Evolutionary conservation across 306 rosid species (phyloP).

Genomic region (Quercus ilex): DNA sequence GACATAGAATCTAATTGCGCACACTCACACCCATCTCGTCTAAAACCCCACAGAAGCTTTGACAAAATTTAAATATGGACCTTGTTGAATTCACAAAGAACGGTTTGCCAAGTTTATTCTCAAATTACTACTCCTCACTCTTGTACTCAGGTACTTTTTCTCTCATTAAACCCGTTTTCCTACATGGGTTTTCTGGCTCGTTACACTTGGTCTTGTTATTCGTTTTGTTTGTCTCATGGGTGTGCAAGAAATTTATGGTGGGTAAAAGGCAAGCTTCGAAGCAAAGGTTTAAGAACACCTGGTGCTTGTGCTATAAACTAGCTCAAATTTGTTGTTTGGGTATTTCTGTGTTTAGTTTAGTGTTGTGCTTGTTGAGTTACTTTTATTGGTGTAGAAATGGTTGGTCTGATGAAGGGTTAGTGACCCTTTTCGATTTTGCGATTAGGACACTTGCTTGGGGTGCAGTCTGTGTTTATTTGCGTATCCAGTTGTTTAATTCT

Average conservation of each 20-base stretch:
- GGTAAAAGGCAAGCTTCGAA: conserved; percentile 16
- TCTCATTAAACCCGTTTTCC: conserved; percentile 36
- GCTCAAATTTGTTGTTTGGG: conserved; percentile 19
- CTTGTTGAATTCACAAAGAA: conserved; percentile 11
- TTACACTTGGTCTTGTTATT: conserved; percentile 38
- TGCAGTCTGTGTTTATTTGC: conserved; percentile 33
- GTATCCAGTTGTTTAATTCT: conserved; percentile 14
- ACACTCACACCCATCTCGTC: background rate
- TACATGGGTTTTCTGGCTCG: conserved; percentile 41
- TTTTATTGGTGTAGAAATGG: conserved; percentile 35
- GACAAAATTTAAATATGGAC: conserved; percentile 11
- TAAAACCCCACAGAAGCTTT: background rate
- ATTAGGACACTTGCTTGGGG: conserved; percentile 46
- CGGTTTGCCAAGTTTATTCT: conserved; percentile 11
- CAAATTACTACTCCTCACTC: background rate
- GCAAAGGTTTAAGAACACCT: conserved; percentile 10
- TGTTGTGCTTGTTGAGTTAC: conserved; percentile 36
- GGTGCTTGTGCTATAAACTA: conserved; percentile 16
- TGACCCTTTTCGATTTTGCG: conserved; percentile 39
- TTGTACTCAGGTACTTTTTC: conserved; percentile 23
- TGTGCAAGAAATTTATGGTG: conserved; percentile 28
- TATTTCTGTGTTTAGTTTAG: conserved; percentile 35
- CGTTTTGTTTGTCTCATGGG: conserved; percentile 35
- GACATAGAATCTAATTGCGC: background rate
- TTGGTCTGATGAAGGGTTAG: conserved; percentile 36